Conservation (phyloP, 164 flowering plant species). For the Cinnamomum micranthum region DNA sequence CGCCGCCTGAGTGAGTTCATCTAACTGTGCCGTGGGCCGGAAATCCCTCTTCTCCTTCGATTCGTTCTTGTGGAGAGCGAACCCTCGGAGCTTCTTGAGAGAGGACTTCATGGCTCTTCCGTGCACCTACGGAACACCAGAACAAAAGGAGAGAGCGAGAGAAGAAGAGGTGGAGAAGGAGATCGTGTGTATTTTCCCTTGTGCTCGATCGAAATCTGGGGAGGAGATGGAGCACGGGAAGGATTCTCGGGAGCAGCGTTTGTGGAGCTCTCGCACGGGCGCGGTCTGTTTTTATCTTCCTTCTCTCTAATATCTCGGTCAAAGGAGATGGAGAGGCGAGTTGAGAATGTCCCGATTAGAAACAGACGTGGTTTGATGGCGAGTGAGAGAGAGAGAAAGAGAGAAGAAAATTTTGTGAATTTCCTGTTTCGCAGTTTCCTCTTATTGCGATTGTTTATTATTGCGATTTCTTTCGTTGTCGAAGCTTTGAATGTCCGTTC, state of each 20-base stretch:
- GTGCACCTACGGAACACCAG: neutral
- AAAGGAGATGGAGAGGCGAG: slow-evolving; percentile 1
- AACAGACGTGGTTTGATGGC: neutral
- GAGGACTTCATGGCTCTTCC: slow-evolving; percentile 60
- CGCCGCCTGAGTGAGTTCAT: slow-evolving; percentile 80
- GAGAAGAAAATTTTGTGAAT: too few species aligned
- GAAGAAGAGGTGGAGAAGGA: neutral
- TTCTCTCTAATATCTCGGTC: neutral
- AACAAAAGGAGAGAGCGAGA: neutral
- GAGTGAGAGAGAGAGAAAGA: neutral
- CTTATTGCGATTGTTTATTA: neutral
- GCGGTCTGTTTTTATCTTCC: neutral
- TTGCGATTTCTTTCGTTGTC: neutral
- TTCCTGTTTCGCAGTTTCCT: neutral
- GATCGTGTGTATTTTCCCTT: neutral
- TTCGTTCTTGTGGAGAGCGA: slow-evolving; percentile 55
- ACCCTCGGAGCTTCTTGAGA: slow-evolving; percentile 55
- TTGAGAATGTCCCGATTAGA: neutral
- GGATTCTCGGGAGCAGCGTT: neutral
- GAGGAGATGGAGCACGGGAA: neutral
- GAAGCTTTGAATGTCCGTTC: neutral
- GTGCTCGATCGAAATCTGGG: neutral
- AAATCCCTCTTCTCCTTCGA: slow-evolving; percentile 47
- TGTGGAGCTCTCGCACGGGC: neutral
- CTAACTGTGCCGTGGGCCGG: slow-evolving; percentile 43